Percentiles rank a stretch among this genome's conserved stretches.
Evolutionary conservation across 2,329 filamentous ascomycete genomes (phyloP).

Genomic region (Aspergillus terreus): DNA sequence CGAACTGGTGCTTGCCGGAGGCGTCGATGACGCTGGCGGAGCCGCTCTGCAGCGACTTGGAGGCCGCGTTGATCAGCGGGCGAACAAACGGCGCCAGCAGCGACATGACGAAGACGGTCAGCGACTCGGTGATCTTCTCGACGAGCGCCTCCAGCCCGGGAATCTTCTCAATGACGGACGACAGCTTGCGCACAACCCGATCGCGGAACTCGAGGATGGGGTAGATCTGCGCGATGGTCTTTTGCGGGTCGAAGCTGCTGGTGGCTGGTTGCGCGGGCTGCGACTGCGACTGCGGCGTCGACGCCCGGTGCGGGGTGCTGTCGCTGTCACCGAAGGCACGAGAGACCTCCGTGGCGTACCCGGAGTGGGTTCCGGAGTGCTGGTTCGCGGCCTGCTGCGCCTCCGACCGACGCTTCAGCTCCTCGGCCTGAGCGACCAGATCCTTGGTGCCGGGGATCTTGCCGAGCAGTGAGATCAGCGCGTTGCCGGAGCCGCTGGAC

Average conservation of each 20-base stretch:
- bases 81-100: slow-evolving; percentile 87
- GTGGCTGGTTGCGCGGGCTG: slow-evolving; percentile 29
- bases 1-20: slow-evolving; percentile 70
- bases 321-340: slow-evolving; percentile 8
- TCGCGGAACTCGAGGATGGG: slow-evolving; percentile 92
- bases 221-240: slow-evolving; percentile 78
- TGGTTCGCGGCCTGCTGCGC: slow-evolving; percentile 61
- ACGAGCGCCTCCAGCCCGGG: slow-evolving; percentile 86
- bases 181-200: slow-evolving; percentile 85
- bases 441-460: slow-evolving; percentile 72
- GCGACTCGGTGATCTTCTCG: slow-evolving; percentile 87
- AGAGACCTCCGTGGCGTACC: slow-evolving; percentile 23
- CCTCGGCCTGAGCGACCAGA: slow-evolving; percentile 63
- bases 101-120: slow-evolving; percentile 88
- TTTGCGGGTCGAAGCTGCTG: slow-evolving; percentile 67
- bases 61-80: slow-evolving; percentile 84
- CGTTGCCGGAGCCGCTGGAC: slow-evolving; percentile 42
- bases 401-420: slow-evolving; percentile 58
- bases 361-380: slow-evolving; percentile 28
- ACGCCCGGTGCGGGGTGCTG: not conserved
- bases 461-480: slow-evolving; percentile 69
- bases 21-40: slow-evolving; percentile 67
- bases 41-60: slow-evolving; percentile 78
- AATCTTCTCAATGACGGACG: slow-evolving; percentile 81
- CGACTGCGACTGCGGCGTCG: slow-evolving; percentile 9